Evolutionary conservation across 2,329 filamentous ascomycete genomes (phyloP), one percentile per base, ranked within the genome.

Genomic region (Endocalyx cinctus): DNA sequence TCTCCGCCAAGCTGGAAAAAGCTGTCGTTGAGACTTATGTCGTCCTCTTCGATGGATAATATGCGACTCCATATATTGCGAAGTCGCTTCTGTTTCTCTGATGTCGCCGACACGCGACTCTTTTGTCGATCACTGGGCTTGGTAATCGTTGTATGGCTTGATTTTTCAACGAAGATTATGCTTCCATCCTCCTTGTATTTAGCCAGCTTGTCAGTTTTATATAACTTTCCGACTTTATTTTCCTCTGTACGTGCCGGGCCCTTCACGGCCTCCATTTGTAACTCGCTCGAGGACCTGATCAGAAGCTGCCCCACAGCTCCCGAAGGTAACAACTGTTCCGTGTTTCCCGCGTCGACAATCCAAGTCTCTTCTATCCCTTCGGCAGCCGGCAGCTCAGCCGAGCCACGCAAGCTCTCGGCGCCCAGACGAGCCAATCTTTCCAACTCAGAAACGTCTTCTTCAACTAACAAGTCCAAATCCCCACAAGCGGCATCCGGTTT

Each of bases 1-100:
- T 79, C 74, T 14, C 76, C 76, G 1, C 76, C 75, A 0, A 78
- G 63, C 4, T 67, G 64, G 63, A 80, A 79, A 56, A 80, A 79
- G 55, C 70, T 75, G 45, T 78, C 69, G 10, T 76, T 67, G 2
- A 69, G 54, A 2, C 69, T 63, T 13, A 79, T 72, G 2, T 67
- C 57, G 3, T 69, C 60, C 34, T 70, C 59, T 1, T 55, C 44
- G 1, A 71, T 50, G 1, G 47, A 52, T 18, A 77, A 52, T 2
- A 74, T 63, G 4, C 59, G 59, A 20, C 64, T 60, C 72, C 74
- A 79, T 10, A 72, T 54, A 5, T 53, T 48, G 10, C 63, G 63
- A 5, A 78, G 55, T 6, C 55, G 59, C 31, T 59, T 58, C 45
- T 72, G 67, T 42, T 60, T 66, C 14, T 46, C 43, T 1, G 67